A percentile compares a stretch with the other conserved stretches of the same genome.
phyloP scores from a whole-genome alignment of 2,329 filamentous ascomycete genomes.

The Ophiosphaerella herpotricha region DNA sequence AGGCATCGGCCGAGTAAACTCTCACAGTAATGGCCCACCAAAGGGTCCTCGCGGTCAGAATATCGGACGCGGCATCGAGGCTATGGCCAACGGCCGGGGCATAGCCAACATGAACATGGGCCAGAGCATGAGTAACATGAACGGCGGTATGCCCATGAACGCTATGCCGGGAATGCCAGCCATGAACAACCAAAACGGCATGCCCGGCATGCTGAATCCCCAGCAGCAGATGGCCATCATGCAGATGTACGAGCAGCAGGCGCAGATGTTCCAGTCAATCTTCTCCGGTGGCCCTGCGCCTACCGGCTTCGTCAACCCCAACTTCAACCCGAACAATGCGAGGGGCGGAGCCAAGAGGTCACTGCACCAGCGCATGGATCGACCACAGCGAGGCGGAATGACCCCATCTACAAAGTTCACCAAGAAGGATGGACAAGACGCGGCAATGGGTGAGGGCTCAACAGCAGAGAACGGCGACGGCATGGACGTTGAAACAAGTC shows the following conservation, averaged over 20 bases:
- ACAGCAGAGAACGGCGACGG: constrained; percentile 48
- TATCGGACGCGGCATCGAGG: constrained; percentile 39
- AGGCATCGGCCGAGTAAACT: constrained; percentile 79
- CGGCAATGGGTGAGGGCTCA: constrained; percentile 44
- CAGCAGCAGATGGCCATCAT: constrained; percentile 76
- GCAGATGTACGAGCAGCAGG: constrained; percentile 82
- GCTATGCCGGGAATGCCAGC: constrained; percentile 36
- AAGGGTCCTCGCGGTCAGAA: constrained; percentile 68
- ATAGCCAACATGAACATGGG: constrained; percentile 38
- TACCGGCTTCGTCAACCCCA: constrained; percentile 59
- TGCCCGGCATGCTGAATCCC: constrained; percentile 62
- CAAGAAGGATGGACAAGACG: constrained; percentile 51
- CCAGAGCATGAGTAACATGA: constrained; percentile 48
- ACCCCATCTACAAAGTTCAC: constrained; percentile 59
- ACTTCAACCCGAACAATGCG: constrained; percentile 53
- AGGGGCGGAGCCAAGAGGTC: constrained; percentile 55
- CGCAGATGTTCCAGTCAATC: constrained; percentile 57
- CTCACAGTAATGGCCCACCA: constrained; percentile 70
- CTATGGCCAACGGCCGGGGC: constrained; percentile 48
- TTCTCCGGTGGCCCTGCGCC: constrained; percentile 39
- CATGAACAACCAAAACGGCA: constrained; percentile 50
- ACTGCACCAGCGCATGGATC: constrained; percentile 73
- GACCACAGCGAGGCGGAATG: constrained; percentile 48
- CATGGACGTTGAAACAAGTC: constrained; percentile 68
- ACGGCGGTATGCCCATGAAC: constrained; percentile 38